Evolutionary conservation across 495 filamentous ascomycete species (phyloP), one percentile per base, ranked within the genome.

Genomic region (Hypoxylon subgilvum): DNA sequence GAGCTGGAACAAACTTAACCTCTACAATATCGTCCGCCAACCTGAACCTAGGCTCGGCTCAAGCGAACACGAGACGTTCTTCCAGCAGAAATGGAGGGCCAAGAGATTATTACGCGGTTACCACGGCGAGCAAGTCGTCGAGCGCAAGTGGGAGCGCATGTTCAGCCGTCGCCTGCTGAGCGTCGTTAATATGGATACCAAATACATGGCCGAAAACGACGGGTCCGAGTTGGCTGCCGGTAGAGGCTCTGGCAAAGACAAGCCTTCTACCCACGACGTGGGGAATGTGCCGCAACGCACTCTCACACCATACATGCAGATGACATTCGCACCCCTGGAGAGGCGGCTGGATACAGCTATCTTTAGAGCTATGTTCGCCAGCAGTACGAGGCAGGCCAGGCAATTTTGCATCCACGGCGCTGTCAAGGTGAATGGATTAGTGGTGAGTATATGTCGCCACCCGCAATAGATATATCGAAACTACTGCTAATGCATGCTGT

Each of bases 1-100:
- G 82, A 92, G 90, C 82, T 97, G 92, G 95, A 95, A 90, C 77
- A 96, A 96, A 75, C 92, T 91, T 80, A 96, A 95, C 67, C 80
- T 98, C 58, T 98, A 88, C 82, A 97, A 96, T 78, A 74, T 98
- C 56, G 67, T 74, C 21, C 79, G 79, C 51, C 42, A 41, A 3
- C 66, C 50, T 2, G 23, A 41, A 4, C 76, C 78, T 17, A 61
- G 36, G 2, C 74, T 70, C 38, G 48, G 55, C 10, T 67, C 56
- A 7, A 10, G 49, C 41, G 62, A 64, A 1, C 34, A 50, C 19
- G 72, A 73, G 35, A 96, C 92, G 40, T 93, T 89, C 78, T 98
- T 95, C 83, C 94, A 98, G 79, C 94, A 98, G 71, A 97, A 97
- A 89, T 98, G 92, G 92, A 66, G 68, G 0, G 89, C 92, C 53